Evolutionary conservation across 1,284 basidiomycete genomes (phyloP), one percentile per base, ranked within the genome.

Genomic region (Austroboletus rostrupii): DNA sequence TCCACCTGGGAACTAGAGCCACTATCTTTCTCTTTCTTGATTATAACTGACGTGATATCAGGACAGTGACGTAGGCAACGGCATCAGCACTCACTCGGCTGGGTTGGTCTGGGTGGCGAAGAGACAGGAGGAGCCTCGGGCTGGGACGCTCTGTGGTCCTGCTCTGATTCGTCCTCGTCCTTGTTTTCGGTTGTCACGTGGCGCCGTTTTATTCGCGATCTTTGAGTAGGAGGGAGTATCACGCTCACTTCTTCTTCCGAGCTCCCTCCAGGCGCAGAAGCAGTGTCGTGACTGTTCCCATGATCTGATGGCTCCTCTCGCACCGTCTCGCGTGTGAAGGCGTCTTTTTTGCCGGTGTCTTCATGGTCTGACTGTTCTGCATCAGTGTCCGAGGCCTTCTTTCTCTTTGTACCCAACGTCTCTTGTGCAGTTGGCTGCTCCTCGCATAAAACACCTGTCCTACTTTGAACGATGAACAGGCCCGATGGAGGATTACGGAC

Each of bases 151-250:
- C 43, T 5, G 11, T 2, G 46, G 16, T 49, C 59, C 9, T 20
- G 21, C 12, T 50, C 57, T 2, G 54, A 52, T 14, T 45, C 39
- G 7, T 51, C 29, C 2, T 53, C 47, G 13, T 45, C 41, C 2
- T 59, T 56, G 19, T 39, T 33, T 10, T 66, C 47, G 7, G 57
- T 52, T 13, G 16, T 35, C 13, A 58, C 12, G 29, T 31, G 17
- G 5, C 43, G 57, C 21, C 43, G 59, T 13, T 37, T 49, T 16
- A 14, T 20, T n/a, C 50, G 57, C 21, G 29, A 19, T 33, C 32
- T 51, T n/a, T 29, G 48, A 39, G 29, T 51, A n/a, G 21, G 48
- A 39, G 38, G 41, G 6, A 33, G 29, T 4, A 19, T 1, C 20
- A 23, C 10, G 12, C 23, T 47, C 17, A 21, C 40, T n/a, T 57